Evolutionary conservation across 2,329 filamentous ascomycete species (phyloP).

Genomic region (Scytalidium sp.): DNA sequence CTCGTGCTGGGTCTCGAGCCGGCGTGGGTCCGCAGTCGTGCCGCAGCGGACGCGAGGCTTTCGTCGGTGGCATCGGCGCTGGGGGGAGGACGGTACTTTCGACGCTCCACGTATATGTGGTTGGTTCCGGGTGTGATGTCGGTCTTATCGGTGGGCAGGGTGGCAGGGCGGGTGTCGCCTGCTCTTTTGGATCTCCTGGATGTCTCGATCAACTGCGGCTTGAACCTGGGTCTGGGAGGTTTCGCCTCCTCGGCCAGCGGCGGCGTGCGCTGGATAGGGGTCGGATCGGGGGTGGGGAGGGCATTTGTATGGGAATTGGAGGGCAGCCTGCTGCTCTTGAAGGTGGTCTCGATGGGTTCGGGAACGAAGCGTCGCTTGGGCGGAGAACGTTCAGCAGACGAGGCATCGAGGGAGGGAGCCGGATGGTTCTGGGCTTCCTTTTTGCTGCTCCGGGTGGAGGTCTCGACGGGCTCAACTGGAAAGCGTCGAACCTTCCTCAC

Average conservation of each 20-base stretch:
- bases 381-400: constrained; percentile 21
- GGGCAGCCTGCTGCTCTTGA: constrained; percentile 53
- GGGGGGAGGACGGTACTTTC: constrained; percentile 22
- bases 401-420: neutral
- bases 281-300: constrained; percentile 53
- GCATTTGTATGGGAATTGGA: constrained; percentile 25
- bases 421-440: constrained; percentile 18
- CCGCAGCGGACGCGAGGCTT: constrained; percentile 33
- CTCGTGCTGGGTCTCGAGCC: constrained; percentile 38
- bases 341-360: constrained; percentile 70
- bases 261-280: constrained; percentile 37
- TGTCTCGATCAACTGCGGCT: constrained; percentile 79
- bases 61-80: constrained; percentile 30
- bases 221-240: constrained; percentile 50
- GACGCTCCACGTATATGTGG: constrained; percentile 15
- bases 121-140: constrained; percentile 57
- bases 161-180: constrained; percentile 60
- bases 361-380: constrained; percentile 61
- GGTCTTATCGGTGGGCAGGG: constrained; percentile 66
- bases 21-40: constrained; percentile 37
- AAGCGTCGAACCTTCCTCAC: constrained; percentile 33
- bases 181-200: constrained; percentile 67
- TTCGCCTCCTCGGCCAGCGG: constrained; percentile 28
- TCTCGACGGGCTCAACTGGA: constrained; percentile 40
- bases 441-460: constrained; percentile 35